Conservation (phyloP, 805 yeast species). For the Pichia ethanolica region DNA sequence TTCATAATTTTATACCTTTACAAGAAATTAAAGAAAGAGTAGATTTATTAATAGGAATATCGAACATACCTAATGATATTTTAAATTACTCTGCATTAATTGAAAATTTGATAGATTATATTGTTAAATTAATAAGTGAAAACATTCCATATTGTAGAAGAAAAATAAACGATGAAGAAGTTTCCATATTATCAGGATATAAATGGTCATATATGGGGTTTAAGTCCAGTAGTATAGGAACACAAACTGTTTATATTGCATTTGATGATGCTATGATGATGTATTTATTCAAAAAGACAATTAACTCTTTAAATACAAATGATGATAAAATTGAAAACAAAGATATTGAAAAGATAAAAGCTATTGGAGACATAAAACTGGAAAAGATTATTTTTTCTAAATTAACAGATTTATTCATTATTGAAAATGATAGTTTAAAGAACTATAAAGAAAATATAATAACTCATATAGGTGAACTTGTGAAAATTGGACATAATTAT, state of each 20-base stretch:
- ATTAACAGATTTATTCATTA: neutral
- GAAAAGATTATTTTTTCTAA: neutral
- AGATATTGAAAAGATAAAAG: neutral
- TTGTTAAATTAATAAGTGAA: neutral
- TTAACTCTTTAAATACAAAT: constrained; percentile 6
- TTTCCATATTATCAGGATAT: constrained; percentile 10
- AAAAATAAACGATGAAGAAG: neutral
- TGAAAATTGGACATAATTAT: neutral
- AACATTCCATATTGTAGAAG: neutral
- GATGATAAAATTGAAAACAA: neutral
- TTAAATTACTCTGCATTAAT: neutral
- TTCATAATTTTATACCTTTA: neutral
- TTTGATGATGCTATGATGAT: constrained; percentile 24
- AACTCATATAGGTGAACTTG: neutral
- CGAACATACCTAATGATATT: constrained; percentile 15
- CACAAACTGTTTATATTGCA: constrained; percentile 18
- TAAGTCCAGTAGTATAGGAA: constrained; percentile 11
- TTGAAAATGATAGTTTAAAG: neutral
- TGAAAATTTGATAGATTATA: neutral
- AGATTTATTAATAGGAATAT: constrained; percentile 13
- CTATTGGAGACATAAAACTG: constrained; percentile 2
- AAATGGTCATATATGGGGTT: constrained; percentile 20
- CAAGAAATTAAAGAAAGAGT: constrained; percentile 8
- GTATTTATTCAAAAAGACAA: constrained; percentile 14
- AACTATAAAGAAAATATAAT: neutral